Percentiles rank a stretch among this genome's conserved stretches.
phyloP scores from a whole-genome alignment of 1,284 basidiomycete genomes.

The Microbotryum scabiosae region DNA sequence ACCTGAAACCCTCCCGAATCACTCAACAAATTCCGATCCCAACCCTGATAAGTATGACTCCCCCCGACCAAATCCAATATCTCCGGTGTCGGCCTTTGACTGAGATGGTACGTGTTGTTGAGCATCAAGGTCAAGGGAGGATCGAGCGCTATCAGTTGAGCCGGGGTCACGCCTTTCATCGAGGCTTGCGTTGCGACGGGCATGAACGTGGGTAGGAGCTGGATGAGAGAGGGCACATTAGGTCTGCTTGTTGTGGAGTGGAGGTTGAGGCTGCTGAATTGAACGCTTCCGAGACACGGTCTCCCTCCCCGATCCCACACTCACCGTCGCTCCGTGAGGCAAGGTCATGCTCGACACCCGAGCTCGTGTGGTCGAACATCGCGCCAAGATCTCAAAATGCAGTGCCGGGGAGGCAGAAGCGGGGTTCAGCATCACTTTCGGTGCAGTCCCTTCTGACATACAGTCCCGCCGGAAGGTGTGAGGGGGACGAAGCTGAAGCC shows the following conservation, averaged over 20 bases:
- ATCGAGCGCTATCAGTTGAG: conserved; percentile 69
- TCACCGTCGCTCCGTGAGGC: too few relatives aligned
- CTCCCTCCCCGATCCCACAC: too few relatives aligned
- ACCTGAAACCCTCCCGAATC: conserved; percentile 30
- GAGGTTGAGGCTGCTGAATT: too few relatives aligned
- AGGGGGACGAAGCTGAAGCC: too few relatives aligned
- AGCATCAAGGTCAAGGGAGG: conserved; percentile 53
- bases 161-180: conserved; percentile 51
- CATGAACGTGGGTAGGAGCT: conserved; percentile 63
- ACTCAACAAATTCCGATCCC: conserved; percentile 70
- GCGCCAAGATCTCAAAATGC: too few relatives aligned
- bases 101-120: conserved; percentile 79
- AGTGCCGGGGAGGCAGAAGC: too few relatives aligned
- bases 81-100: conserved; percentile 63
- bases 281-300: too few relatives aligned
- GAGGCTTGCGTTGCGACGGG: conserved; percentile 59
- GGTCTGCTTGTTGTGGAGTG: conserved; percentile 46
- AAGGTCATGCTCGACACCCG: too few relatives aligned
- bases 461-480: too few relatives aligned
- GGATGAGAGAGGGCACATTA: conserved; percentile 50
- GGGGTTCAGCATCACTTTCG: too few relatives aligned
- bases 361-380: too few relatives aligned
- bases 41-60: conserved; percentile 74
- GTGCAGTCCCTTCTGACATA: too few relatives aligned
- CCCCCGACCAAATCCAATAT: conserved; percentile 63